These are phyloP conservation scores for Fraxinus anomala DNA, from an alignment of 257 asterid genomes.

Conservation along the genomic window DNA sequence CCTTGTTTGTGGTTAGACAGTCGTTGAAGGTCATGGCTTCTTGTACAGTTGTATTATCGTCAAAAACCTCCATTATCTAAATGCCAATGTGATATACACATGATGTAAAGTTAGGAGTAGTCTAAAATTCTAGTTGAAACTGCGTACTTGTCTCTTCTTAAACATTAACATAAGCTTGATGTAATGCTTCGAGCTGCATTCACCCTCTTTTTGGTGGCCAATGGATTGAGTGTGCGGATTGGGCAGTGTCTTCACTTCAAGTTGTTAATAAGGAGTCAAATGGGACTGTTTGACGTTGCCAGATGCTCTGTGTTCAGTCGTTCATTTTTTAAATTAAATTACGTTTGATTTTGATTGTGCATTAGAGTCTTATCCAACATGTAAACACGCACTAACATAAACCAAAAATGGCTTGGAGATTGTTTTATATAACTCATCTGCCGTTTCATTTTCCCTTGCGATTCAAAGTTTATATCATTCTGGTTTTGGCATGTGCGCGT, in stretches of 20 bases:
- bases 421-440: background rate
- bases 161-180: background rate
- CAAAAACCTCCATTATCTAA: background rate
- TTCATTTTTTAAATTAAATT: background rate
- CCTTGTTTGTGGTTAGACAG: background rate
- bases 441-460: background rate
- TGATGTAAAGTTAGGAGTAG: background rate
- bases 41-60: background rate
- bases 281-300: background rate
- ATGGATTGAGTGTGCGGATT: background rate
- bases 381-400: background rate
- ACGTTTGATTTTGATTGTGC: background rate
- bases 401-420: background rate
- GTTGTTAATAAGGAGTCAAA: background rate
- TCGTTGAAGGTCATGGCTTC: too few species aligned
- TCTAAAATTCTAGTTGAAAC: background rate
- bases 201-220: background rate
- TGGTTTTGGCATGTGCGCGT: background rate
- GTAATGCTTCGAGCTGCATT: background rate
- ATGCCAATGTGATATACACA: background rate
- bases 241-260: background rate
- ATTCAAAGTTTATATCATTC: background rate
- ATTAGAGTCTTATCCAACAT: background rate
- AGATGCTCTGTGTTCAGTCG: background rate
- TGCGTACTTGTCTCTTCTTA: background rate